Percentiles rank a stretch among this genome's conserved stretches.
Evolutionary conservation across 139 green algal species (phyloP).

Genomic region (Tetraselmis striata): DNA sequence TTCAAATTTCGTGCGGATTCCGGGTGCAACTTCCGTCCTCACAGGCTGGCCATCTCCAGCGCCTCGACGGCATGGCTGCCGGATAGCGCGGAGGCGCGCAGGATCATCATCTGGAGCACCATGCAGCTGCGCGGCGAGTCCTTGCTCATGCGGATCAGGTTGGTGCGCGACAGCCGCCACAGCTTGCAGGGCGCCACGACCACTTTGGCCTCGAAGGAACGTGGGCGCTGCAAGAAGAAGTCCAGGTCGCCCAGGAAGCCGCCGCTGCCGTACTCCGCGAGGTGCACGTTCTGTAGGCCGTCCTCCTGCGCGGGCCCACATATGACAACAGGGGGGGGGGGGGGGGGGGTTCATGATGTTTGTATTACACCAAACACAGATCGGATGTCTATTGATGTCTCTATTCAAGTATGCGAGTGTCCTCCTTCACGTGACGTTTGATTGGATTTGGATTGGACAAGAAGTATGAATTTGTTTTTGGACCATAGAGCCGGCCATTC

Average conservation of each 20-base stretch:
- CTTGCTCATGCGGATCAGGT: slow-evolving; percentile 5
- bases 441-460: too few relatives aligned
- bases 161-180: slow-evolving; percentile 12
- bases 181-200: slow-evolving; percentile 4
- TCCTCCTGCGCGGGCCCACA: too few relatives aligned
- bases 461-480: too few relatives aligned
- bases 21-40: too few relatives aligned
- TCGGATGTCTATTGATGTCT: too few relatives aligned
- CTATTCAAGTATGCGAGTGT: too few relatives aligned
- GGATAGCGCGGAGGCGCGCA: slow-evolving; percentile 22
- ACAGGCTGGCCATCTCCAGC: slow-evolving; percentile 9
- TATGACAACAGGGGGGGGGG: too few relatives aligned
- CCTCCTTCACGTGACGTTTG: too few relatives aligned
- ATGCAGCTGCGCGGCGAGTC: slow-evolving; percentile 10
- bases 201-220: slow-evolving; percentile 20
- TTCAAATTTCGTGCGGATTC: too few relatives aligned
- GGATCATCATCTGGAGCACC: slow-evolving; percentile 29
- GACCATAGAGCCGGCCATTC: too few relatives aligned
- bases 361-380: too few relatives aligned
- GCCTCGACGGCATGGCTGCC: slow-evolving; percentile 24
- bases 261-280: slow-evolving; percentile 14
- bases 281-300: not conserved
- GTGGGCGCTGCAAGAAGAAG: slow-evolving; percentile 39
- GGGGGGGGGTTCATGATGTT: too few relatives aligned
- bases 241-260: slow-evolving; percentile 32